Evolutionary conservation across 176 grass and related monocot genomes (phyloP), one percentile per base, ranked within the genome.

Genomic region (Eleusine indica): DNA sequence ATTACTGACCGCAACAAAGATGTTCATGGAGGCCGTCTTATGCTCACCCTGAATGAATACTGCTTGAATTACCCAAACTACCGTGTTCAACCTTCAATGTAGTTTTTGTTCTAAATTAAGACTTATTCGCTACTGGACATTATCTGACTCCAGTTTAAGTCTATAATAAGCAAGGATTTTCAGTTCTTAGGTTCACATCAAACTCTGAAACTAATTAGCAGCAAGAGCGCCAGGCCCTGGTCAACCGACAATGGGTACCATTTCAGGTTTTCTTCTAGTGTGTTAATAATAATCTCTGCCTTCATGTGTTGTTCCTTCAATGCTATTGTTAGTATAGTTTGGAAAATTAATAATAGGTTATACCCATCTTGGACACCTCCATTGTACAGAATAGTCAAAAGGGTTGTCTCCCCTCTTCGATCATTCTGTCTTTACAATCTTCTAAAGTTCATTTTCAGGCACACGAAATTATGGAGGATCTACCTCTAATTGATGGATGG

Each of bases 401-500:
- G 61, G 25, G 25, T 13, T 30, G 22, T 4, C 25, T 30, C 11
- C 61, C 61, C 61, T 5, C 30, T 30, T 10, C 3, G 10, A 30
- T 30, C 37, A 2, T 66, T 63, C 2, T 7, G 2, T 39, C 8
- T 53, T 42, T 19, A 48, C 0, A 74, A 68, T 79, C 28, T 13
- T 80, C 2, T 39, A 54, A 12, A 22, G 68, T 76, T 43, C 70
- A 39, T 69, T 22, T 16, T 42, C 85, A 98, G 96, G 96, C 93
- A 51, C 89, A 95, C 25, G 89, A 89, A 73, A 95, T 81, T 68
- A 98, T 98, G 46, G 80, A 43, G 0, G 88, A 87, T 64, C 83
- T 98, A 67, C 87, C 87, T 62, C 88, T 92, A 9, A 70, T 85
- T 35, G 93, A 98, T 54, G 88, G 96, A 19, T 98, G 96, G 96